A percentile compares a stretch with the other conserved stretches of the same genome.
Conservation (phyloP, 1,139 yeast genomes). For the Yamadazyma diospyri region DNA sequence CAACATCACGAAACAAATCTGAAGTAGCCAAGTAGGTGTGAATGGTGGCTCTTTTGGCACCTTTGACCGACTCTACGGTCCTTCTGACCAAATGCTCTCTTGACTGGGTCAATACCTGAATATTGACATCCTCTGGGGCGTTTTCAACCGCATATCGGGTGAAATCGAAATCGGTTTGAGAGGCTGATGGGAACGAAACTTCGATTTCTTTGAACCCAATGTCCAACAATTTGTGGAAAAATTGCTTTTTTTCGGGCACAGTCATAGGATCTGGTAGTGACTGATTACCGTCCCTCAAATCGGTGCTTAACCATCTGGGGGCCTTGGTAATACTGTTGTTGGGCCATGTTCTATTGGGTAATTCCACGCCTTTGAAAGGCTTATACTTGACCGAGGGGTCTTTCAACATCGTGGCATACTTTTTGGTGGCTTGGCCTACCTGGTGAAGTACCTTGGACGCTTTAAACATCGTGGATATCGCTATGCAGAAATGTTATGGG, state of each 20-base stretch:
- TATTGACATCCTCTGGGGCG: conserved; percentile 89
- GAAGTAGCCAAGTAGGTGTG: conserved; percentile 93
- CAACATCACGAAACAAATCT: conserved; percentile 86
- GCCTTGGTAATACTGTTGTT: conserved; percentile 66
- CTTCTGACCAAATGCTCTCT: conserved; percentile 85
- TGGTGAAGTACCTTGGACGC: conserved; percentile 22
- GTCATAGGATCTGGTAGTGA: conserved; percentile 91
- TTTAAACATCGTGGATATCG: conserved; percentile 21
- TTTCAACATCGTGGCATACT: conserved; percentile 33
- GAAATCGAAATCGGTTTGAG: conserved; percentile 94
- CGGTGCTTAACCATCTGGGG: conserved; percentile 78
- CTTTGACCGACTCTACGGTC: conserved; percentile 83
- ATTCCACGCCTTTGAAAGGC: conserved; percentile 60
- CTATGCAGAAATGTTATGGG: background rate
- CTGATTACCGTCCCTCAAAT: conserved; percentile 49
- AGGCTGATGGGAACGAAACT: conserved; percentile 94
- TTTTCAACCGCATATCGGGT: conserved; percentile 88
- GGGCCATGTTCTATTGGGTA: conserved; percentile 90
- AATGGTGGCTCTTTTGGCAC: conserved; percentile 86
- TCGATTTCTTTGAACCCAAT: conserved; percentile 96
- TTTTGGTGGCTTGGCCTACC: conserved; percentile 16
- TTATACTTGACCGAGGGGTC: conserved; percentile 80
- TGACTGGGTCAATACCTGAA: conserved; percentile 90
- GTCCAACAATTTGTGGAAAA: conserved; percentile 81
- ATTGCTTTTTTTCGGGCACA: conserved; percentile 81